Evolutionary conservation across 441 rosid species (phyloP), one percentile per base, ranked within the genome.

Genomic region (Capsella rubella): DNA sequence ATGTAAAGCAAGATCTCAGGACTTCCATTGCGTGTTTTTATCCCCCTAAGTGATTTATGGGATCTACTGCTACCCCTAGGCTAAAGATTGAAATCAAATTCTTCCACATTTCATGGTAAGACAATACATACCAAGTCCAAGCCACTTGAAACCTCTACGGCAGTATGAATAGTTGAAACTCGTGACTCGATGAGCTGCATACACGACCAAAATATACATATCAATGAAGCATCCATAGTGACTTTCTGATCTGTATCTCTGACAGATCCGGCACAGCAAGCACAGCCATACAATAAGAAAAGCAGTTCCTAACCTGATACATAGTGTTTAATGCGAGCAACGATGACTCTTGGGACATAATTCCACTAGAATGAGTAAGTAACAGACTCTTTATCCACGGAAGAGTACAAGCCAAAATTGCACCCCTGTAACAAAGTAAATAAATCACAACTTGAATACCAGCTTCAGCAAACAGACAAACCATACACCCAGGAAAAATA

Each of bases 281-380:
- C 62, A 57, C 28, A 40, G 9, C 51, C 34, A 0, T 42, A 16
- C 40, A 64, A 21, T 8, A 47, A 47, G 72, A 60, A 43, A 45
- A 14, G 53, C n/a, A 67, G 51, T 34, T 62, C 53, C 82, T 66
- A 37, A 93, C 99, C 98, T 90, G 99, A 85, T 88, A 87, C 68
- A 95, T 72, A 29, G 98, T 81, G 81, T 89, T 95, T 69, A 95
- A 74, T 47, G 91, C 84, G 28, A 58, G 74, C n/a, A 93, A 75
- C 3, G 97, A 87, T 46, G 99, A 89, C 56, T 87, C 95, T 79
- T 93, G 97, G 16, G 99, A 87, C 90, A 89, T 85, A 69, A 95
- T 85, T 72, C 88, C 89, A 76, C 87, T 91, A 28, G 98, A 86
- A 69, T 95, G 97, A 68, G 88, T 90, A 76, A 90, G 91, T 56